phyloP scores from a whole-genome alignment of 2,329 filamentous ascomycete genomes.

The Fusarium neocosmosporiellum region DNA sequence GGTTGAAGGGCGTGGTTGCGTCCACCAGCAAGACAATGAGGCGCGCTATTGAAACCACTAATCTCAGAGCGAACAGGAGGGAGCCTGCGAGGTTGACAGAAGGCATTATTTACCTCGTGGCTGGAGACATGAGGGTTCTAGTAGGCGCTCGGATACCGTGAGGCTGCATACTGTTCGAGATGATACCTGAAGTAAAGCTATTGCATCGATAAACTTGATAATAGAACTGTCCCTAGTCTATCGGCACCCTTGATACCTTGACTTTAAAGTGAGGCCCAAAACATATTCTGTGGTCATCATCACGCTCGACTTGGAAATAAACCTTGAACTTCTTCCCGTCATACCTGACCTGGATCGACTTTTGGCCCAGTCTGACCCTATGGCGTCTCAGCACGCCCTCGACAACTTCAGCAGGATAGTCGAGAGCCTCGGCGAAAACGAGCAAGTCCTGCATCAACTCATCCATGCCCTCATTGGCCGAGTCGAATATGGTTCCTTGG shows the following conservation, averaged over 20 bases:
- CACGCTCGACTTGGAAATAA: not conserved
- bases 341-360: not conserved
- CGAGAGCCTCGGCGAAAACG: not conserved
- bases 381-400: not conserved
- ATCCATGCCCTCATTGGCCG: not conserved
- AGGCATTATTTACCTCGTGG: not conserved
- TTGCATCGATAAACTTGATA: not conserved
- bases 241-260: not conserved
- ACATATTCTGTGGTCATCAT: not conserved
- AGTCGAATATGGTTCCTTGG: not conserved
- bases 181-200: not conserved
- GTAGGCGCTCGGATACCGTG: not conserved
- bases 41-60: not conserved
- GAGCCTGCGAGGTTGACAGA: not conserved
- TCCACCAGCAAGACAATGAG: not conserved
- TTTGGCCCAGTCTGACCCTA: not conserved
- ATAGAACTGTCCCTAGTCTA: not conserved
- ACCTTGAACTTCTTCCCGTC: not conserved
- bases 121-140: not conserved
- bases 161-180: not conserved
- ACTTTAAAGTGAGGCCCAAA: not conserved
- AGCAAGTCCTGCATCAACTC: not conserved
- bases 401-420: not conserved
- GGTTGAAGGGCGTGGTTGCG: not conserved
- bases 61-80: not conserved